A percentile compares a stretch with the other conserved stretches of the same genome.
These are phyloP conservation scores for Fusarium newnesense DNA, from an alignment of 2,329 filamentous ascomycete genomes.

Conservation along the genomic window DNA sequence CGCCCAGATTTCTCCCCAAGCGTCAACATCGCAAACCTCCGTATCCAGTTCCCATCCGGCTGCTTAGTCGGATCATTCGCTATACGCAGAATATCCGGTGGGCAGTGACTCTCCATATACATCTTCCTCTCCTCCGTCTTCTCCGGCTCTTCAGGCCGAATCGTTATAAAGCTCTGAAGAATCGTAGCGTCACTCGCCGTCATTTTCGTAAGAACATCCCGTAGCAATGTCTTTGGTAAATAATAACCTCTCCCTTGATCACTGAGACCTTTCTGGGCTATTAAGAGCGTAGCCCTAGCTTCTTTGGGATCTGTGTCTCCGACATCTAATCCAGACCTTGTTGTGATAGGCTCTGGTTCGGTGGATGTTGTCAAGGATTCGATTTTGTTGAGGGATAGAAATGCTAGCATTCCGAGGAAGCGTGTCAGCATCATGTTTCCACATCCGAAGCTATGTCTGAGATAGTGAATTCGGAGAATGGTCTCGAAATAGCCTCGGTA, in stretches of 20 bases:
- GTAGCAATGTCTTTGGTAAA: background rate
- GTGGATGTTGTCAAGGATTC: background rate
- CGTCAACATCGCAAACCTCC: background rate
- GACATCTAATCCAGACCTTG: background rate
- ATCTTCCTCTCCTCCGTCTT: background rate
- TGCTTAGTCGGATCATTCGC: background rate
- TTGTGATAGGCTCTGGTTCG: accelerated
- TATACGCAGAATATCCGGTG: background rate
- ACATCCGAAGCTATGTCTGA: slow-evolving; percentile 14
- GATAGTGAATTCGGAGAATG: slow-evolving; percentile 16
- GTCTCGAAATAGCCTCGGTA: slow-evolving; percentile 15
- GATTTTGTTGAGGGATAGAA: background rate
- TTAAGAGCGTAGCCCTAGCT: background rate
- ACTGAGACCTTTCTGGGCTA: slow-evolving; percentile 1
- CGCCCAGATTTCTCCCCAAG: background rate
- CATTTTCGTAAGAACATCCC: background rate
- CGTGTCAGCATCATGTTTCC: slow-evolving; percentile 13
- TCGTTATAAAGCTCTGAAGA: slow-evolving; percentile 5
- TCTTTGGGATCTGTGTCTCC: background rate
- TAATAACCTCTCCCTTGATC: slow-evolving; percentile 12
- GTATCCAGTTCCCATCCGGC: background rate
- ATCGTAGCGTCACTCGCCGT: background rate
- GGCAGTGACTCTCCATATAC: slow-evolving; percentile 10
- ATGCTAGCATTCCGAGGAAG: slow-evolving; percentile 10
- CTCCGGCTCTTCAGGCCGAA: background rate